Percentiles rank a stretch among this genome's conserved stretches.
Conservation (phyloP, 345 rosid genomes). For the Anastatica hierochuntica region DNA sequence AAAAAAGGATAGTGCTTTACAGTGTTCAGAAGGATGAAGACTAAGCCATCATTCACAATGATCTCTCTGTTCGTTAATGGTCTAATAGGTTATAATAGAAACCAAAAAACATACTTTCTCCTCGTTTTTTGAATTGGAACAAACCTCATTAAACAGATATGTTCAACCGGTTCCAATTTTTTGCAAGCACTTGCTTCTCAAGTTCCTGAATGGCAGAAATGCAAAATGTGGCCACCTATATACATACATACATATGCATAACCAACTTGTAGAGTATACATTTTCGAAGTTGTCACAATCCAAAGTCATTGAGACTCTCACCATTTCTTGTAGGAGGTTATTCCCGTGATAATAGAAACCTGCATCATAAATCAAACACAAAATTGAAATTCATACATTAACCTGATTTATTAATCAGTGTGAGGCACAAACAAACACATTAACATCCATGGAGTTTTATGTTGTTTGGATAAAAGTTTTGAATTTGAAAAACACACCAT, state of each 20-base stretch:
- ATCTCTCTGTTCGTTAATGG: constrained; percentile 79
- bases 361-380: not conserved
- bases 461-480: too few relatives aligned
- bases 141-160: constrained; percentile 65
- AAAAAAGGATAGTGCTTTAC: constrained; percentile 33
- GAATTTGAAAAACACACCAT: too few relatives aligned
- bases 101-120: too few relatives aligned
- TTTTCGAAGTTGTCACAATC: not conserved
- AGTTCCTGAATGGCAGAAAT: constrained; percentile 62
- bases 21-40: constrained; percentile 52
- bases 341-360: constrained; percentile 28
- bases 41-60: constrained; percentile 57
- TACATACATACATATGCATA: too few relatives aligned
- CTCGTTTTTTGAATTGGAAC: not conserved
- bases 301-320: not conserved
- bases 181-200: constrained; percentile 41
- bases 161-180: constrained; percentile 59
- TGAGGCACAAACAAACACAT: too few relatives aligned
- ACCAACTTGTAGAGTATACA: not conserved
- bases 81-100: not conserved
- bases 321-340: constrained; percentile 21
- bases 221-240: constrained; percentile 80
- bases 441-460: too few relatives aligned
- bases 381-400: too few relatives aligned
- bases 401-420: too few relatives aligned